Evolutionary conservation across 345 rosid genomes (phyloP).

Genomic region (Eutrema yunnanense): DNA sequence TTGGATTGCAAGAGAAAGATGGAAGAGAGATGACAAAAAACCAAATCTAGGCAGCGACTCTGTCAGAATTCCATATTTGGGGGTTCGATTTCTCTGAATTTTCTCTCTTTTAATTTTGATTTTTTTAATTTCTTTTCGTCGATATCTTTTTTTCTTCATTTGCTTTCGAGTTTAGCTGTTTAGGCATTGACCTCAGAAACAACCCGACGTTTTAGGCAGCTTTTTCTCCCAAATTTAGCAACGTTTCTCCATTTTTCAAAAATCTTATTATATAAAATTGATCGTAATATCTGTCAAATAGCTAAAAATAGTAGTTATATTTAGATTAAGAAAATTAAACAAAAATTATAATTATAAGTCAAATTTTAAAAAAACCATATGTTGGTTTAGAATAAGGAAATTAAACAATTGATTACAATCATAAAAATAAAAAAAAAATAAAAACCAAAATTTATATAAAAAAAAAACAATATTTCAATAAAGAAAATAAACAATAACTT

Average conservation of each 20-base stretch:
- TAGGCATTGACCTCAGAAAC: slow-evolving; percentile 30
- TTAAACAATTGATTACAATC: too few relatives aligned
- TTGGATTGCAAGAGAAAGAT: slow-evolving; percentile 6
- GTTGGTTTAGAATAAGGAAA: too few relatives aligned
- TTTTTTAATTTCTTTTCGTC: not conserved
- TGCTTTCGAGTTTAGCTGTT: slow-evolving; percentile 29
- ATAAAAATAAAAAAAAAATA: too few relatives aligned
- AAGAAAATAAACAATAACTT: too few relatives aligned
- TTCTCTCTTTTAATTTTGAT: slow-evolving; percentile 1
- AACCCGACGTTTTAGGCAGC: slow-evolving; percentile 32
- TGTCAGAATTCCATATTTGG: slow-evolving; percentile 29
- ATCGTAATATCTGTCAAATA: too few relatives aligned
- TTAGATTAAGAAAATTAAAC: too few relatives aligned
- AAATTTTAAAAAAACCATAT: too few relatives aligned
- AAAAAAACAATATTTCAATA: too few relatives aligned
- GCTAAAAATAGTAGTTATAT: too few relatives aligned
- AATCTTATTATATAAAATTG: too few relatives aligned
- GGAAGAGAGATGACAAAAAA: slow-evolving; percentile 22
- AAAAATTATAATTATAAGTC: too few relatives aligned
- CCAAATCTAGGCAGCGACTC: slow-evolving; percentile 28
- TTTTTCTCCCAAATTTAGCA: slow-evolving; percentile 29
- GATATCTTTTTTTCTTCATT: slow-evolving; percentile 1
- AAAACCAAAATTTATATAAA: too few relatives aligned
- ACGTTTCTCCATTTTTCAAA: slow-evolving; percentile 12
- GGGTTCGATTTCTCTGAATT: slow-evolving; percentile 18